Evolutionary conservation across 495 filamentous ascomycete species (phyloP).

Genomic region (Penicillium pancosmium): DNA sequence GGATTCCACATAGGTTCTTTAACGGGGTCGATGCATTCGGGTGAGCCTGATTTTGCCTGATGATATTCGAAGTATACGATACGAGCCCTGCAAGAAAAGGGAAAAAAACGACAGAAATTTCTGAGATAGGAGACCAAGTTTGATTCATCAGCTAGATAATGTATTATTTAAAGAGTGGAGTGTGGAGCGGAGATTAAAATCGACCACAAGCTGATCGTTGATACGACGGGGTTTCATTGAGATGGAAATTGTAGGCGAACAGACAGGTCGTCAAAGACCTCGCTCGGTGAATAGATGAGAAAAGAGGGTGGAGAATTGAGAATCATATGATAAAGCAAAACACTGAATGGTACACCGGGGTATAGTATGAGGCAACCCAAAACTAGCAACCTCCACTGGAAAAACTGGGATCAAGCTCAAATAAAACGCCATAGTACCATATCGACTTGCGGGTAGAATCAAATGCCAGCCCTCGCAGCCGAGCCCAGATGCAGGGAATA

Average conservation of each 20-base stretch:
- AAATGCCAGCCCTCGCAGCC: slow-evolving; percentile 3
- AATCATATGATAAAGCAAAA: slow-evolving; percentile 7
- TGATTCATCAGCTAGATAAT: not conserved
- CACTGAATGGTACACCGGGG: slow-evolving; percentile 25
- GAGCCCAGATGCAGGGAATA: slow-evolving; percentile 22
- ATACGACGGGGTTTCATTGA: not conserved
- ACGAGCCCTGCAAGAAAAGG: no score
- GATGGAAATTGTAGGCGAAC: not conserved
- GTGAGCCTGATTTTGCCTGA: slow-evolving; percentile 2
- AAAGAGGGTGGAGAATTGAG: slow-evolving; percentile 4
- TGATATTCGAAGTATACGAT: no score
- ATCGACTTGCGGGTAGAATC: slow-evolving; percentile 2
- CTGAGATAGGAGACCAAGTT: not conserved
- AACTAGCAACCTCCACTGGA: slow-evolving; percentile 17
- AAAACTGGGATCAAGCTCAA: slow-evolving; percentile 29
- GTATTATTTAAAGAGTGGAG: not conserved
- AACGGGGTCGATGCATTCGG: not conserved
- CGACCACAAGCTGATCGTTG: not conserved
- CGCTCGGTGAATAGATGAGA: not conserved
- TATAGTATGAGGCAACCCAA: slow-evolving; percentile 27
- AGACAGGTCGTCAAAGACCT: not conserved
- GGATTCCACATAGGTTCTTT: not conserved
- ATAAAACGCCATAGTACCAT: slow-evolving; percentile 26
- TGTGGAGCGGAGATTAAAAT: not conserved
- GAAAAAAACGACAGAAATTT: no score